Base-by-base conservation (phyloP, 2,329 filamentous ascomycete species). In the Coniochaeta pulveracea region DNA sequence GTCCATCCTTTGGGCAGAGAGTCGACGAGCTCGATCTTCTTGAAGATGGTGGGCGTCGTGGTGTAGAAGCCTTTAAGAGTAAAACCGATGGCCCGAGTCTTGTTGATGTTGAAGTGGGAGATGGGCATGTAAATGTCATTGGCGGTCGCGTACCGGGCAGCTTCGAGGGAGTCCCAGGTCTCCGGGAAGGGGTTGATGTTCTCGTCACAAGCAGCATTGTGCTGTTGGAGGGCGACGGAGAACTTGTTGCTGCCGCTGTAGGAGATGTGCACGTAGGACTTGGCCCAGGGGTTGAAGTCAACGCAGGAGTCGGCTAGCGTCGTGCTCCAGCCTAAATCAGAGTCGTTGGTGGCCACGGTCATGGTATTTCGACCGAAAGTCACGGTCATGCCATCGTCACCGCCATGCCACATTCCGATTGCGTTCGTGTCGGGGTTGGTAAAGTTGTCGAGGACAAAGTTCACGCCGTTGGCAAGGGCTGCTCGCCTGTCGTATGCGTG, bases 151-250 rank as follows among this genome's bases (percentile, higher is more conserved):
- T 83, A 82, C 27, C 76, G 66, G 4, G 63, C 57, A 2, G 76
- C 76, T 49, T 81, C 75, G 12, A 80, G 58, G 1, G 72, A 76
- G 48, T 82, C 77, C 63, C 76, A 77, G 1, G 76, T 80, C 48
- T 72, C 73, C 0, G 77, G 77, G 45, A 66, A 80, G 0, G 78
- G 77, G 12, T 63, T 62, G 17, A 70, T 58, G 12, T 50, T 47
- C 5, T 64, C 55, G 47, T 74, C 63, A 47, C 78, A 82, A 12
- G 63, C 54, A 14, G 58, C 55, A 44, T 83, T 83, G 54, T 80
- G 70, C 53, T 82, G 76, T 44, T 79, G 76, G 33, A 83, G 51
- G 2, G 76, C 66, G 28, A 82, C 58, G 6, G 68, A 73, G 51
- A 81, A 83, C 17, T 69, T 66, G 41, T 64, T 71, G 46, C 64